A percentile compares a stretch with the other conserved stretches of the same genome.
These are phyloP conservation scores for Arctostaphylos glauca DNA, from an alignment of 148 eudicot species.

Conservation along the genomic window DNA sequence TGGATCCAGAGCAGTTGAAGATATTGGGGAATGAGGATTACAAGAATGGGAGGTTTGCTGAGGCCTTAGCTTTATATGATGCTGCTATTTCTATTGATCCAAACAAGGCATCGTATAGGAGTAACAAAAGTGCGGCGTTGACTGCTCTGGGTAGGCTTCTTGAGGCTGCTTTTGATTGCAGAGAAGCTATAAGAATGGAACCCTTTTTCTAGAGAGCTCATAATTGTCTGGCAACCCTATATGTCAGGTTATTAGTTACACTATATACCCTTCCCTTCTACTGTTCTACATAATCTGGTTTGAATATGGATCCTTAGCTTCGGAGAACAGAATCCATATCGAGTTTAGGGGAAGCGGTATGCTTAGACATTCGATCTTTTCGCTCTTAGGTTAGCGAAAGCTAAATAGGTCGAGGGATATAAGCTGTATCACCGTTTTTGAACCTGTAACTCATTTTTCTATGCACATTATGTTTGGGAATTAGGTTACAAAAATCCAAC, in stretches of 20 bases:
- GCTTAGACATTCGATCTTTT: no score
- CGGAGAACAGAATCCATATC: no score
- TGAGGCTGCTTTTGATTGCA: conserved; percentile 92
- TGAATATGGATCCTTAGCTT: no score
- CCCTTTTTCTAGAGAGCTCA: conserved; percentile 90
- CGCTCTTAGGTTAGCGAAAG: no score
- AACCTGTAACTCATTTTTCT: not conserved
- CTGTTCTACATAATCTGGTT: no score
- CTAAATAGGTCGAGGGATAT: no score
- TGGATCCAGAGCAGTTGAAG: conserved; percentile 95
- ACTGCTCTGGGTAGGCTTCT: conserved; percentile 85
- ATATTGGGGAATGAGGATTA: conserved; percentile 92
- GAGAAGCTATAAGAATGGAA: conserved; percentile 81
- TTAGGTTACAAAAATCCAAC: not conserved
- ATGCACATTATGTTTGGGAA: not conserved
- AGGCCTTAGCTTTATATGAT: conserved; percentile 86
- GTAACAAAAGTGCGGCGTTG: conserved; percentile 89
- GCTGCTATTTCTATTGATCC: conserved; percentile 89
- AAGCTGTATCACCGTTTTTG: no score
- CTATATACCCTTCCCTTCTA: no score
- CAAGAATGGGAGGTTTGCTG: conserved; percentile 85
- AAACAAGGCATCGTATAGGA: conserved; percentile 77
- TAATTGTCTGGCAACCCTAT: conserved; percentile 77
- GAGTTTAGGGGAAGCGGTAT: no score
- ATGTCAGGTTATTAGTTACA: conserved; percentile 51